Base-by-base conservation (phyloP, 192 early-diverging fungal genomes). In the Umbelopsis vinacea region DNA sequence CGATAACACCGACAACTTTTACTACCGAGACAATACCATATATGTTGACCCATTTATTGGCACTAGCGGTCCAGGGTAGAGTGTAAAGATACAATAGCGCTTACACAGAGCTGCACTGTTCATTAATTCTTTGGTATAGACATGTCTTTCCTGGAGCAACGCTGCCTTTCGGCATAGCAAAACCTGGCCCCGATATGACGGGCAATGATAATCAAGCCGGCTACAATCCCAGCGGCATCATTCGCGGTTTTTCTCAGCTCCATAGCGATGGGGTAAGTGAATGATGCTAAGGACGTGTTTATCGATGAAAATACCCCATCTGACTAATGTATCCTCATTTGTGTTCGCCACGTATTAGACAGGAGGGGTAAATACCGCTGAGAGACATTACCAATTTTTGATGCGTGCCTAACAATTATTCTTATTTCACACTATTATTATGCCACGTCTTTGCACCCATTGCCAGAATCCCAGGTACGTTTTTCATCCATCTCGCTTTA, bases 161-260 rank as follows among this genome's bases (percentile, higher is more conserved):
- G 23, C 33, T 67, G 33, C 79, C 79, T 5, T 68, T 76, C 52
- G 79, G 76, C 7, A 80, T 80, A 52, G 79, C 73, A 14, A 80
- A 80, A 69, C 68, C 76, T 19, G 78, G 70, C 17, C 47, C 71
- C 14, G 79, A 80, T 45, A 72, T 72, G 46, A 26, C 26, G 33
- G 67, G 48, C 45, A 68, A 57, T 21, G 50, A 80, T 33, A 67
- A 40, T 14, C 76, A 71, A 50, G 47, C 70, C n/a, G 79, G 79
- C 9, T 80, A 80, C 66, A 68, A 66, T 23, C 38, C 67, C 7
- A 15, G 26, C 1, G 57, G 70, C 23, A 26, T 46, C 0, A 66
- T 80, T 15, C 40, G 43, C 47, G 79, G 79, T 14, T 46, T 77
- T 48, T 52, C 70, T 6, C 75, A 78, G 29, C 40, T 76, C n/a